A percentile compares a stretch with the other conserved stretches of the same genome.
phyloP scores from a whole-genome alignment of 495 filamentous ascomycete genomes.

The Annulohypoxylon nitens region DNA sequence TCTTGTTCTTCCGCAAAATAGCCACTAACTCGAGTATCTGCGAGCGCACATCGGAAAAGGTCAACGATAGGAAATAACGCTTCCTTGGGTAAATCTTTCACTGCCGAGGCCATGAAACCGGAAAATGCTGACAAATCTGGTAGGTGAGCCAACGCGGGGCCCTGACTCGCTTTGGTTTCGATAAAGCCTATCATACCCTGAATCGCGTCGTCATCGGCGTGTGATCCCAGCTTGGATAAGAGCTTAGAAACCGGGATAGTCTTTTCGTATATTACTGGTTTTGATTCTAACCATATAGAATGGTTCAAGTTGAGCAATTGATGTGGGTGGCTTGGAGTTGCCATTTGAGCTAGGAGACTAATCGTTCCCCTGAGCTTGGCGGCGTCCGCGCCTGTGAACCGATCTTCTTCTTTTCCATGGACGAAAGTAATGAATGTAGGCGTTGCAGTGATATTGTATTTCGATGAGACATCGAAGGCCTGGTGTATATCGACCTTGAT shows the following conservation, averaged over 20 bases:
- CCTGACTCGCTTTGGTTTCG: conserved; percentile 63
- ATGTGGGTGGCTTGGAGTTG: conserved; percentile 83
- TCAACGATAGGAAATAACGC: conserved; percentile 84
- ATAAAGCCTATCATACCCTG: conserved; percentile 74
- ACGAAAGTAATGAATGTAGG: conserved; percentile 94
- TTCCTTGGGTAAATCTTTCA: conserved; percentile 66
- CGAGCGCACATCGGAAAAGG: conserved; percentile 79
- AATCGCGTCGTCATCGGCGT: conserved; percentile 66
- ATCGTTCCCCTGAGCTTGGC: conserved; percentile 77
- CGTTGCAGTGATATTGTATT: conserved; percentile 79
- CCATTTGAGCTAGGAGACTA: conserved; percentile 79
- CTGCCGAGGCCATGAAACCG: conserved; percentile 63
- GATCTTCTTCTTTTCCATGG: conserved; percentile 78
- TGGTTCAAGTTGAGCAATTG: conserved; percentile 75
- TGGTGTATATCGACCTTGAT: conserved; percentile 86
- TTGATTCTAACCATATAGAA: conserved; percentile 71
- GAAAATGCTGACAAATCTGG: conserved; percentile 70
- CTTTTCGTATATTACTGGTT: conserved; percentile 81
- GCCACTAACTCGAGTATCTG: conserved; percentile 86
- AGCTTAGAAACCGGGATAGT: conserved; percentile 88
- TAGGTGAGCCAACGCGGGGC: conserved; percentile 70
- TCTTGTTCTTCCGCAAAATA: conserved; percentile 83
- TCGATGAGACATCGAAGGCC: conserved; percentile 73
- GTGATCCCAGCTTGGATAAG: conserved; percentile 75
- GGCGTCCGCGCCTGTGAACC: conserved; percentile 84